Evolutionary conservation across 805 yeast species (phyloP), one percentile per base, ranked within the genome.

Genomic region (Wickerhamiella azymoides): DNA sequence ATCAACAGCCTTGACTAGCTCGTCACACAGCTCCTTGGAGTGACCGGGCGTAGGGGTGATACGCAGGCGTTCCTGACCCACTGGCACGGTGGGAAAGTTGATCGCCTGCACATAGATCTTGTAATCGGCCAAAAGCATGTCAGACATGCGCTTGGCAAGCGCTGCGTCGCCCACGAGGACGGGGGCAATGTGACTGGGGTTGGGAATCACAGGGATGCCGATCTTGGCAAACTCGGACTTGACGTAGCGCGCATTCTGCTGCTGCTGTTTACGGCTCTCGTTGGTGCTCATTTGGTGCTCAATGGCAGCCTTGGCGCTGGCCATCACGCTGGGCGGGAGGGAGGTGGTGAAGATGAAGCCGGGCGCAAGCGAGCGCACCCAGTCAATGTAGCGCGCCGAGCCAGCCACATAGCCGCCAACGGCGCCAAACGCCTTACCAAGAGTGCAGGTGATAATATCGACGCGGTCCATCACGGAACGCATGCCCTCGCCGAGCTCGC

Each of bases 21-120:
- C 72, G 61, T 86, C 84, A 45, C 89, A 73, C 42, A 84, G 70
- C 47, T 79, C 83, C 48, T 77, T 71, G 16, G 77, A 74, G 63
- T 92, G 99, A 46, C 96, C 96, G 32, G 99, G 99, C 36, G 98
- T 88, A 47, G 99, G 97, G n/a, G 99, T 92, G 60, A 92, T 78
- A 67, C 99, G 79, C 58, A 92, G 76, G 62, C 98, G 79, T 69
- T 92, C 99, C 53, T 86, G 80, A 50, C 98, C 98, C 54, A 82
- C 78, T 16, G 96, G 80, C 50, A 92, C 98, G 19, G 98, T 92
- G 50, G 99, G 99, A 77, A 81, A 92, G 69, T 92, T 92, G 63
- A 92, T 92, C 40, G 97, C 96, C 69, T 92, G 99, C 39, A 93
- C 98, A 60, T 92, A 92, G 62, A 92, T 88, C 53, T 75, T 73